These are phyloP conservation scores for Cytospora leucostoma DNA, from an alignment of 2,329 filamentous ascomycete genomes.

Conservation along the genomic window DNA sequence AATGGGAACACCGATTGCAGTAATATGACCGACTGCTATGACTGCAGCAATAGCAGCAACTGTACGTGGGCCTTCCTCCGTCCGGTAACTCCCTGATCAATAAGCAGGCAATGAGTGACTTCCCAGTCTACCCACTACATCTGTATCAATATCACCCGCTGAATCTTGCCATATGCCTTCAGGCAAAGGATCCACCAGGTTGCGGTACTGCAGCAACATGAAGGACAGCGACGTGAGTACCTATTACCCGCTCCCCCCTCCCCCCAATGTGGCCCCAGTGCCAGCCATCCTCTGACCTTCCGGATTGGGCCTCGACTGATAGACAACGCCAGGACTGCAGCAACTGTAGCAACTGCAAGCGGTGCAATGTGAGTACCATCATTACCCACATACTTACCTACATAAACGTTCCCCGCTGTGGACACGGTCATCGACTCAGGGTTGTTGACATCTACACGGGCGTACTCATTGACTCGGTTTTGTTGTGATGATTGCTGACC, in stretches of 20 bases:
- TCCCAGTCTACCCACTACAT: too few relatives aligned
- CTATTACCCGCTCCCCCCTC: background rate
- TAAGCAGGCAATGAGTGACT: background rate
- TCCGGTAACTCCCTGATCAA: too few relatives aligned
- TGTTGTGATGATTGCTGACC: background rate
- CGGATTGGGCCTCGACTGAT: background rate
- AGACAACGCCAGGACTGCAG: slow-evolving; percentile 2
- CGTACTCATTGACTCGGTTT: too few relatives aligned
- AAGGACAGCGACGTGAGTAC: slow-evolving; percentile 6
- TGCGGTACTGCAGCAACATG: slow-evolving; percentile 22
- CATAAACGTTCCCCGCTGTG: too few relatives aligned
- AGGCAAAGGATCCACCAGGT: slow-evolving; percentile 3
- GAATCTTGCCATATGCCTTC: background rate
- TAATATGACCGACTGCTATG: slow-evolving; percentile 23
- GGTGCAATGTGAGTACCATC: slow-evolving; percentile 1
- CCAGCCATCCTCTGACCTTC: too few relatives aligned
- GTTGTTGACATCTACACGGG: too few relatives aligned
- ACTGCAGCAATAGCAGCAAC: slow-evolving; percentile 25
- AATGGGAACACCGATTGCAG: slow-evolving; percentile 24
- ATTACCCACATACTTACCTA: background rate
- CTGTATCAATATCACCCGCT: background rate
- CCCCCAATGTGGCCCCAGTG: background rate
- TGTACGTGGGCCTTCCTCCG: slow-evolving; percentile 3
- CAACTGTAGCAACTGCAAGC: slow-evolving; percentile 12
- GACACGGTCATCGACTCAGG: too few relatives aligned